phyloP scores from a whole-genome alignment of 345 rosid species.

The Arabis alpina region DNA sequence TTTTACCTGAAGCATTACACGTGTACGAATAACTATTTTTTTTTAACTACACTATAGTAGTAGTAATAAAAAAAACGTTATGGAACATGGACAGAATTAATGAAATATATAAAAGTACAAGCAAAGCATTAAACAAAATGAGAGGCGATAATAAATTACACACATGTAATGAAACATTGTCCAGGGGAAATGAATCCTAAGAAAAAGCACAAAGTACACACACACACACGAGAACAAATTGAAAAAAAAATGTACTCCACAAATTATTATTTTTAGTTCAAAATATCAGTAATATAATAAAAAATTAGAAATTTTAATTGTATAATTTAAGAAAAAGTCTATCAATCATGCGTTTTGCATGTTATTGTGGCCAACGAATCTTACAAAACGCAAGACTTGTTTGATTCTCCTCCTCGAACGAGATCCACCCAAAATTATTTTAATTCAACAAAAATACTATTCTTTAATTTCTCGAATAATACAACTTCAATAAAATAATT shows the following conservation, averaged over 20 bases:
- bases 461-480: no score
- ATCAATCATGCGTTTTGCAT: conserved; percentile 45
- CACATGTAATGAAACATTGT: conserved; percentile 39
- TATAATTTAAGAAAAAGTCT: conserved; percentile 32
- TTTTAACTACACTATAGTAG: conserved; percentile 1
- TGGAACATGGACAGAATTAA: background rate
- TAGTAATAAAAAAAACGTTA: conserved; percentile 22
- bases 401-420: conserved; percentile 36
- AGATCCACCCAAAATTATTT: conserved; percentile 40
- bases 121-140: conserved; percentile 22
- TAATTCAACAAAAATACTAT: background rate
- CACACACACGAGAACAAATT: conserved; percentile 20
- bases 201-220: conserved; percentile 33
- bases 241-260: background rate
- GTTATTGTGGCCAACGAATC: conserved; percentile 47
- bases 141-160: conserved; percentile 23
- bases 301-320: conserved; percentile 4
- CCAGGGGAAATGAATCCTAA: conserved; percentile 43
- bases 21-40: conserved; percentile 1
- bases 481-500: background rate
- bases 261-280: background rate
- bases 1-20: conserved; percentile 20
- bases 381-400: conserved; percentile 35
- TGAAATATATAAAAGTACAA: conserved; percentile 30
- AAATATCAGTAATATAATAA: conserved; percentile 19